Base-by-base conservation (phyloP, 1,284 basidiomycete genomes). In the Grifola frondosa region DNA sequence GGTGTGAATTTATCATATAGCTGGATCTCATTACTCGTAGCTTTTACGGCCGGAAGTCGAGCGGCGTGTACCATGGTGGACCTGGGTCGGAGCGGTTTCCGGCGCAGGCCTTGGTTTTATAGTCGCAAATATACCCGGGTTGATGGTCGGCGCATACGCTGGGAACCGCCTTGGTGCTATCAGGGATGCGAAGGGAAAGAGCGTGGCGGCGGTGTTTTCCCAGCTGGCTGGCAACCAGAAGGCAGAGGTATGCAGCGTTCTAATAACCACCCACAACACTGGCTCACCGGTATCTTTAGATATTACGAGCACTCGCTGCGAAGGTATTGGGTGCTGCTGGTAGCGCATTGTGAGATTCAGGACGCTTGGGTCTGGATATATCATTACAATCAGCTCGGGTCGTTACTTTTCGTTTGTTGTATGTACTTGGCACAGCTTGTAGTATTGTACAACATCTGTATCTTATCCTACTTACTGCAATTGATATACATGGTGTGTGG, bases 131-230 rank as follows among this genome's bases (percentile, higher is more conserved):
- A 60, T 95, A 3, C 91, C 93, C 4, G 93, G 93, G 3, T 60
- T 84, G 21, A 76, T 90, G 69, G 66, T 88, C 19, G 88, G 88
- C 50, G 89, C 82, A 1, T 80, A 87, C 54, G 89, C 89, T 0
- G 93, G 93, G 0, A 93, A 92, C 58, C 74, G 88, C 13, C 67
- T 96, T 26, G 93, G 93, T 34, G 90, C 91, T 2, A 75, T 97
- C 40, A 75, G 93, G 40, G 93, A 97, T 58, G 93, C 93, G 2
- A 96, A 96, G 69, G 93, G 87, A 13, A 92, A 91, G 74, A 86
- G 84, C 49, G 92, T 97, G 17, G 91, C 89, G 9, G 75, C 86
- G 15, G 96, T 98, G n/a, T 99, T 99, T 65, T 70, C 76, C 35
- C 76, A 86, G 21, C 74, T 97, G 11, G 85, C 82, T 13, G 78